Evolutionary conservation across 75 land plant genomes (phyloP), one percentile per base, ranked within the genome.

Genomic region (Pseudotsuga menziesii): DNA sequence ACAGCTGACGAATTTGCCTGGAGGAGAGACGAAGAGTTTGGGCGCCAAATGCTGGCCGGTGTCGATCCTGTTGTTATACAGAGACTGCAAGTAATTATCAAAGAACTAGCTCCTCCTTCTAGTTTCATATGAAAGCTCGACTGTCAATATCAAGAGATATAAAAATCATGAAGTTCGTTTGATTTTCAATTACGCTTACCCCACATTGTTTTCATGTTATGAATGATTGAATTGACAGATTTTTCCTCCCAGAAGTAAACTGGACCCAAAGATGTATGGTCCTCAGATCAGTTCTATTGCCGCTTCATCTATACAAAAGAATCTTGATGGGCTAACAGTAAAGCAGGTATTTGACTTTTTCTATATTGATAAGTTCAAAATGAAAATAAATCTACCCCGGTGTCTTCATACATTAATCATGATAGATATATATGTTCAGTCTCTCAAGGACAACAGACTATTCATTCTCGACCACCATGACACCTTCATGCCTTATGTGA

Each of bases 21-120:
- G 96, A 83, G 82, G 60, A 84, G 84, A 16, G 98, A 95, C 78
- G 92, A 84, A 75, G 98, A 93, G 74, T 95, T 95, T 77, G 90
- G 79, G 0, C 82, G 98, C 70, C 90, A 95, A 74, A 93, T 88
- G 93, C 85, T 95, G 11, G 93, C 94, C 13, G 98, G 98, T 58
- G 64, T 91, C 2, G 88, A 95, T 77, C 98, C 98, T 6, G 77
- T 93, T 14, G 26, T 81, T 25, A 91, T 95, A 26, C 58, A 85
- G n/a, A 73, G 72, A 16, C 87, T 94, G 20, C 32, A 90, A 77
- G 97, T 92, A 80, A 35, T 29, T 25, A 56, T 16, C 11, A 41
- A 41, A 41, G 6, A 41, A 6, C 48, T 41, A 6, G 6, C 48
- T 6, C 48, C 48, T 41, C 48, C 6, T 6, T 29, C 32, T 29